Base-by-base conservation (phyloP, 768 basidiomycete genomes). In the Leccinum pellstonianum region DNA sequence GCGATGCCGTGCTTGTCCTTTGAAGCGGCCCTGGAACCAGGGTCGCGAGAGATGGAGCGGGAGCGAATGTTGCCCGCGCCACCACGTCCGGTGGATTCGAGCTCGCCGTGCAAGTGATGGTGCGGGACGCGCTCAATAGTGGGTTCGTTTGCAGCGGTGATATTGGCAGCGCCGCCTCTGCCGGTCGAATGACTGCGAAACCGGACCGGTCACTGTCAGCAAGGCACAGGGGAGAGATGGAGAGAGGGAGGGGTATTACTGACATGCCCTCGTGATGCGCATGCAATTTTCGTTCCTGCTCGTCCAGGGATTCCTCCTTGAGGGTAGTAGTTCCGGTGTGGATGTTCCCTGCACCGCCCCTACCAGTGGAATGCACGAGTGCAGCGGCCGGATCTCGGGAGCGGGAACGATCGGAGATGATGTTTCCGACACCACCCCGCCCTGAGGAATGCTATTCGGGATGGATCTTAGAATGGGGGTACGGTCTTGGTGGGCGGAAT, bases 321-420 rank as follows among this genome's bases (percentile, higher is more conserved):
- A 64, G 47, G 0, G 58, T 23, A 29, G 11, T 58, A 2, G 67
- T 68, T 4, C 76, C 81, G 1, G 66, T 15, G 1, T 69, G 65
- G 14, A 87, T 78, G 63, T 90, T 89, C 3, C 87, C 88, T 1
- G 71, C 79, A 3, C 88, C 88, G 25, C 88, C 87, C 11, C 88
- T 80, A 0, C 88, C 88, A 2, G 77, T 79, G 38, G 84, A 83
- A 61, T 82, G 81, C 27, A 77, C 59, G 33, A 35, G 12, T 5
- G 67, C 69, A 0, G 54, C 33, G 49, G 51, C 56, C 60, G 71
- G 76, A 53, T 75, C 81, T 23, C 79, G 72, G 49, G 80, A 80
- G 29, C 80, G 81, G 17, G 85, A 85, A 48, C 81, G 81, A 9
- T 78, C 73, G n/a, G 66, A 70, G 47, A 74, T 67, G 31, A 89